Evolutionary conservation across 2,329 filamentous ascomycete species (phyloP).

Genomic region (Penicillium frequentans): DNA sequence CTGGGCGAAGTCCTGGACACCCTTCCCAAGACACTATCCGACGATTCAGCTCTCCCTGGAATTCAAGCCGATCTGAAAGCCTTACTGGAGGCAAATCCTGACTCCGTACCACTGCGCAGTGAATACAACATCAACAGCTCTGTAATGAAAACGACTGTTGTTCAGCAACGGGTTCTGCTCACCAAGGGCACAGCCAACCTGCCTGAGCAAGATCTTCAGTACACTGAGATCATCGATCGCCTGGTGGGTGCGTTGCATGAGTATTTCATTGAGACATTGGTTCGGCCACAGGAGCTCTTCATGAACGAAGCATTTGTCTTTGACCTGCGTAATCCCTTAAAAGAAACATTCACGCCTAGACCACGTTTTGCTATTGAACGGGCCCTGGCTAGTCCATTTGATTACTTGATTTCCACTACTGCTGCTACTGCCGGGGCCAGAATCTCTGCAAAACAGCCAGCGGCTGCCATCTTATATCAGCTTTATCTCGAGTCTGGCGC

Average conservation of each 20-base stretch:
- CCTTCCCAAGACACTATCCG: constrained; percentile 35
- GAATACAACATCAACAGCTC: constrained; percentile 69
- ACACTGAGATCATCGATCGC: constrained; percentile 54
- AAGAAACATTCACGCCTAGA: constrained; percentile 58
- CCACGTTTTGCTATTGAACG: constrained; percentile 61
- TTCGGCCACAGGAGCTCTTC: constrained; percentile 52
- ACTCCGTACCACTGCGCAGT: constrained; percentile 62
- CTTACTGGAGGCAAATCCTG: constrained; percentile 49
- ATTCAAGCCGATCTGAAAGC: constrained; percentile 50
- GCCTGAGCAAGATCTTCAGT: constrained; percentile 55
- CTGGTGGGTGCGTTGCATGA: constrained; percentile 47
- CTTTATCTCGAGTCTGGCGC: constrained; percentile 63
- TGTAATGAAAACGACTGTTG: constrained; percentile 57
- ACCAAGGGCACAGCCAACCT: constrained; percentile 58
- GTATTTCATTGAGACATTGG: constrained; percentile 48
- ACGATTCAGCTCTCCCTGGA: constrained; percentile 38
- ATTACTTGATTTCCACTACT: constrained; percentile 59
- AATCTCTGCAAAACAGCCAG: constrained; percentile 55
- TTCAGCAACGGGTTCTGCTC: constrained; percentile 59
- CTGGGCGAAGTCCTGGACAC: constrained; percentile 43
- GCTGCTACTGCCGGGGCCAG: constrained; percentile 25
- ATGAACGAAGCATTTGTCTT: constrained; percentile 60
- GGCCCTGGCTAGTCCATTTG: constrained; percentile 58
- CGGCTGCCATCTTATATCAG: constrained; percentile 61
- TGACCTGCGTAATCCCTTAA: constrained; percentile 57